phyloP scores from a whole-genome alignment of 345 rosid species.

The Rhodamnia argentea region DNA sequence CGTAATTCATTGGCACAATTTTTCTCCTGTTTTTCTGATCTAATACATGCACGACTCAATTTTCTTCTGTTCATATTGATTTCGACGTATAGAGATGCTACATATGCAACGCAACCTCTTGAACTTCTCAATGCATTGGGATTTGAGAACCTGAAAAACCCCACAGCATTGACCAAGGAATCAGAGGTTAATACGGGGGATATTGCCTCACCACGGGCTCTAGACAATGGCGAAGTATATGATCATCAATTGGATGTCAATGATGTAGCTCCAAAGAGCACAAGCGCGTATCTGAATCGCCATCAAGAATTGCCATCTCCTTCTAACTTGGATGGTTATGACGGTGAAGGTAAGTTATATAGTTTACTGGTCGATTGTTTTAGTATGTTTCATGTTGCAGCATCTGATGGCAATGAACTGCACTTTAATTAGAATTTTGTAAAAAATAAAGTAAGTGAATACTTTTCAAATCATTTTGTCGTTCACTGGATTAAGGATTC shows the following conservation, averaged over 20 bases:
- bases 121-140: constrained; percentile 82
- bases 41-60: neutral
- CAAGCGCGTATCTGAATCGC: constrained; percentile 10
- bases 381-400: neutral
- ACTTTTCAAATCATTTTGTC: neutral
- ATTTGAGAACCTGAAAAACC: constrained; percentile 38
- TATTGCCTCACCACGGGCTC: neutral
- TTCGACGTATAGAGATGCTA: constrained; percentile 60
- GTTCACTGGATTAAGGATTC: neutral
- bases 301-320: constrained; percentile 24
- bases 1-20: neutral
- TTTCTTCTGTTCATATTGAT: constrained; percentile 1
- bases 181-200: constrained; percentile 27
- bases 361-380: neutral
- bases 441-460: neutral
- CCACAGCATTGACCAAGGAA: constrained; percentile 24
- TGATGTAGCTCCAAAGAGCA: constrained; percentile 21
- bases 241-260: constrained; percentile 18
- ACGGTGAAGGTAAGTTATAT: constrained; percentile 31
- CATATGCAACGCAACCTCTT: constrained; percentile 94
- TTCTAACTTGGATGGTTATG: constrained; percentile 45
- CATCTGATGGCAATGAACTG: neutral
- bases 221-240: constrained; percentile 17
- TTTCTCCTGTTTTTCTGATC: neutral
- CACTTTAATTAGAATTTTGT: neutral